Evolutionary conservation across 805 yeast species (phyloP).

Genomic region (Candida railenensis): DNA sequence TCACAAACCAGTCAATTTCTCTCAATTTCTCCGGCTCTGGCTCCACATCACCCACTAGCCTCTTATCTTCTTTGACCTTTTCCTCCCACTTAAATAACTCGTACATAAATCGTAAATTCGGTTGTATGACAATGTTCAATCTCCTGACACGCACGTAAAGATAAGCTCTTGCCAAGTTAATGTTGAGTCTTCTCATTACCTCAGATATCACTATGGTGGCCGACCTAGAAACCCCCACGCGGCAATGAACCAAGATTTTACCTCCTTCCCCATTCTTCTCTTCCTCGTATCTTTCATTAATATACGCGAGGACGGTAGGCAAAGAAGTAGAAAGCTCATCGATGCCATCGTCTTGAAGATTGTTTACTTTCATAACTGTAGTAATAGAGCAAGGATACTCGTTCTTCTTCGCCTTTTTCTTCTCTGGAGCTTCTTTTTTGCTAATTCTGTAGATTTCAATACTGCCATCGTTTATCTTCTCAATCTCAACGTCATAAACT

Average conservation of each 20-base stretch:
- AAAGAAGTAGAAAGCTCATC: constrained; percentile 68
- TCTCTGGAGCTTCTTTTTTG: neutral
- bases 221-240: constrained; percentile 93
- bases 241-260: constrained; percentile 75
- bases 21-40: constrained; percentile 31
- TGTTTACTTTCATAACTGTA: constrained; percentile 60
- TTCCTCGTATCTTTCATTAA: constrained; percentile 41
- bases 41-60: constrained; percentile 7
- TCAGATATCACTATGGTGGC: constrained; percentile 97
- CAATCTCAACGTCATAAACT: constrained; percentile 20
- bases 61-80: constrained; percentile 17
- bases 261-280: constrained; percentile 20
- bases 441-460: constrained; percentile 29
- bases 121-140: constrained; percentile 90
- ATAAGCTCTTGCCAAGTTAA: constrained; percentile 77
- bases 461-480: constrained; percentile 26
- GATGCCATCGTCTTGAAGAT: constrained; percentile 88
- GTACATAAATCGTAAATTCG: constrained; percentile 87
- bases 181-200: constrained; percentile 72
- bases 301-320: constrained; percentile 61
- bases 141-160: constrained; percentile 86
- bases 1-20: constrained; percentile 83
- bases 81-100: constrained; percentile 65
- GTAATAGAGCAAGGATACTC: constrained; percentile 25
- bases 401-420: neutral